Evolutionary conservation across 2,329 filamentous ascomycete species (phyloP).

Genomic region (Macrophomina tecta): DNA sequence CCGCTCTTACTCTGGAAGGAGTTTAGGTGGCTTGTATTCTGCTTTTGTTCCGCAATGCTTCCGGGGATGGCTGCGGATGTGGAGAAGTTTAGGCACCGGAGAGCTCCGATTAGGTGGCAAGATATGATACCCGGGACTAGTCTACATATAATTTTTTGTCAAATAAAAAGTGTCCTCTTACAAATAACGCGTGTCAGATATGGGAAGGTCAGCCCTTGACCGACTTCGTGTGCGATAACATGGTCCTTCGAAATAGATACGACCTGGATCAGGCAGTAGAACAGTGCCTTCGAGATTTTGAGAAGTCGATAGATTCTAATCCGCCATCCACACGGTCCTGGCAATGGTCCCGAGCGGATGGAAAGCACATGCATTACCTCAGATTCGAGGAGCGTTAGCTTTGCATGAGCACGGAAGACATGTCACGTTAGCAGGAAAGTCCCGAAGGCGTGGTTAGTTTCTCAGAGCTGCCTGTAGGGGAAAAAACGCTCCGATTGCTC

Average conservation of each 20-base stretch:
- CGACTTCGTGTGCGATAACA: not conserved
- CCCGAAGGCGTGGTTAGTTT: not conserved
- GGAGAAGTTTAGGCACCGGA: not conserved
- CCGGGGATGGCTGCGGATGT: not conserved
- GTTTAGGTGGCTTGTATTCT: not conserved
- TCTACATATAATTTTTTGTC: not conserved
- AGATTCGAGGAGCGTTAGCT: too few species aligned
- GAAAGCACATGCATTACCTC: too few species aligned
- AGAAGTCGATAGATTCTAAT: not conserved
- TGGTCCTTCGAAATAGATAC: not conserved
- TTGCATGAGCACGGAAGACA: not conserved
- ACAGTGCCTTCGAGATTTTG: not conserved
- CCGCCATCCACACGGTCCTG: not conserved
- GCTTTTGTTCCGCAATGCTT: not conserved
- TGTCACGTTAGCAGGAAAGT: not conserved
- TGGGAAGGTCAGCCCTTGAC: not conserved
- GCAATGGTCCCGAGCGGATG: too few species aligned
- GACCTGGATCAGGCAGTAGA: not conserved
- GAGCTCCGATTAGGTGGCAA: not conserved
- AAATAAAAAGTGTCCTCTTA: not conserved
- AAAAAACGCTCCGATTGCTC: conserved; percentile 16
- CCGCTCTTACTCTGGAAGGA: not conserved
- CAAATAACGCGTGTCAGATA: not conserved
- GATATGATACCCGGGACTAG: not conserved
- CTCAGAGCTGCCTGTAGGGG: not conserved